phyloP scores from a whole-genome alignment of 1,284 basidiomycete species.

The Mycena citricolor region DNA sequence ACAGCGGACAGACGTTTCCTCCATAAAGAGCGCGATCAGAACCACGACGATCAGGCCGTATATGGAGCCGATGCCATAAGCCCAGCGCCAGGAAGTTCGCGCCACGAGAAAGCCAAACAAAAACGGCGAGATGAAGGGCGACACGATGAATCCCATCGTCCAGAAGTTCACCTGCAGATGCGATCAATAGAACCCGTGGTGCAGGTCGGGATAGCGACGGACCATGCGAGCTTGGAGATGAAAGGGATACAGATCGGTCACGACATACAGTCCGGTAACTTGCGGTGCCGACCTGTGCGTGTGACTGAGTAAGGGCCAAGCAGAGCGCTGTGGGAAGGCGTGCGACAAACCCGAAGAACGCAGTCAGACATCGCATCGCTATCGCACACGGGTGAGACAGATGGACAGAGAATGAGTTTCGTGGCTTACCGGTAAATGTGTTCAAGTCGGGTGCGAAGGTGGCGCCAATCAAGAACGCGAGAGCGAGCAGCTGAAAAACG shows the following conservation, averaged over 20 bases:
- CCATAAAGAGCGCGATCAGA: slow-evolving; percentile 57
- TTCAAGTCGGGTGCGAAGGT: slow-evolving; percentile 56
- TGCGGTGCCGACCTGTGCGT: slow-evolving; percentile 58
- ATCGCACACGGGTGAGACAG: slow-evolving; percentile 14
- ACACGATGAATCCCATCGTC: slow-evolving; percentile 63
- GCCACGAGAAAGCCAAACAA: slow-evolving; percentile 70
- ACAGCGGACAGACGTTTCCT: slow-evolving; percentile 68
- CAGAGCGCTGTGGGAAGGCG: background rate
- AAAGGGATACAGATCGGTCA: slow-evolving; percentile 73
- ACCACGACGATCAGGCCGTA: slow-evolving; percentile 44
- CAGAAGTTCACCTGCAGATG: slow-evolving; percentile 60
- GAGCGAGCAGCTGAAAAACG: slow-evolving; percentile 40
- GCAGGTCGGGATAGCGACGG: background rate
- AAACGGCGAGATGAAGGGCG: slow-evolving; percentile 69
- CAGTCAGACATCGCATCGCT: slow-evolving; percentile 71
- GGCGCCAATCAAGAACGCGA: slow-evolving; percentile 53
- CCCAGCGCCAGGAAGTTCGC: slow-evolving; percentile 66
- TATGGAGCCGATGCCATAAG: slow-evolving; percentile 61
- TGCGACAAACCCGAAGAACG: slow-evolving; percentile 52
- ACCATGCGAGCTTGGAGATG: slow-evolving; percentile 75
- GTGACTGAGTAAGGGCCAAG: slow-evolving; percentile 1
- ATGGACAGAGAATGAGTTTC: background rate
- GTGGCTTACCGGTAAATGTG: slow-evolving; percentile 44
- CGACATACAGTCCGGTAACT: slow-evolving; percentile 64
- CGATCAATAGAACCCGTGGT: background rate